Percentiles rank a stretch among this genome's conserved stretches.
Evolutionary conservation across 257 asterid genomes (phyloP).

Genomic region (Solanum piurae): DNA sequence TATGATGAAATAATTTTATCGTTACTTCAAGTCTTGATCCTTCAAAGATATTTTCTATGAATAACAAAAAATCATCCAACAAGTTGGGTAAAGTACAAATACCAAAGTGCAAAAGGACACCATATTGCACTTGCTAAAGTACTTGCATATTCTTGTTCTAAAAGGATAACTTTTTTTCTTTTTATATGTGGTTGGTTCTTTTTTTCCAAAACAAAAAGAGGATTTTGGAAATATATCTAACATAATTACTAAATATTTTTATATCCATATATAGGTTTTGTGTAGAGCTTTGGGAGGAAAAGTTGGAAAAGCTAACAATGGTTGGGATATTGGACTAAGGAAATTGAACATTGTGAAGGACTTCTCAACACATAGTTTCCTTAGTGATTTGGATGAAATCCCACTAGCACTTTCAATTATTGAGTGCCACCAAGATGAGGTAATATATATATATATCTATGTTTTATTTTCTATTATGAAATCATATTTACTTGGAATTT

Average conservation of each 20-base stretch:
- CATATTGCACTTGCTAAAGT: background rate
- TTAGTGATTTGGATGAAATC: slow-evolving; percentile 26
- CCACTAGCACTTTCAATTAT: slow-evolving; percentile 45
- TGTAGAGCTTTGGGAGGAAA: slow-evolving; percentile 72
- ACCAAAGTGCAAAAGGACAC: background rate
- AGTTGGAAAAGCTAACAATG: slow-evolving; percentile 41
- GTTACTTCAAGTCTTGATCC: background rate
- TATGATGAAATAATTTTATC: background rate
- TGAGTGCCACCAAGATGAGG: slow-evolving; percentile 82
- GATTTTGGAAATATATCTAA: background rate
- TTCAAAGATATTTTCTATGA: background rate
- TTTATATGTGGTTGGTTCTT: background rate
- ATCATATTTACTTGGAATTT: background rate
- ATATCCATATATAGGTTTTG: slow-evolving; percentile 22
- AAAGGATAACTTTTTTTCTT: background rate
- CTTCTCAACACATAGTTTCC: slow-evolving; percentile 17
- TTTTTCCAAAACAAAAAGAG: background rate
- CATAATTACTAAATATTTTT: background rate
- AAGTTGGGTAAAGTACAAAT: background rate
- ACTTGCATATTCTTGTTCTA: background rate
- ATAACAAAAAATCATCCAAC: background rate
- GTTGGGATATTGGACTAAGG: slow-evolving; percentile 79
- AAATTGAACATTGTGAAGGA: slow-evolving; percentile 33
- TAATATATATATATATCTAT: background rate
- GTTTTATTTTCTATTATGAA: background rate